Percentiles rank a stretch among this genome's conserved stretches.
These are phyloP conservation scores for Aspergillus fijiensis DNA, from an alignment of 2,329 filamentous ascomycete genomes.

Conservation along the genomic window DNA sequence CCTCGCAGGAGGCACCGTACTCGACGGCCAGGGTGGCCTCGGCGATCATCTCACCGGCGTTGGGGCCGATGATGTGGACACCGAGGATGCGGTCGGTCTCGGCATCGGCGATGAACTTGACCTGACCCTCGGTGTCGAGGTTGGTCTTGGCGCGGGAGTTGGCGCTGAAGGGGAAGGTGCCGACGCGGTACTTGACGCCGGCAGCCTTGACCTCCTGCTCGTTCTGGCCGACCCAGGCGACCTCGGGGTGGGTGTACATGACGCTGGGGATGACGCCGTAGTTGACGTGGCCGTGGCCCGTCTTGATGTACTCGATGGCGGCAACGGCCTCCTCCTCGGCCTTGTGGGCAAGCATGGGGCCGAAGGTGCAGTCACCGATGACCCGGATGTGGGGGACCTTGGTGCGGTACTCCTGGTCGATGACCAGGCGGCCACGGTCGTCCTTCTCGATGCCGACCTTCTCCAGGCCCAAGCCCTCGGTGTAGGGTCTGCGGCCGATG, in stretches of 20 bases:
- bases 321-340: slow-evolving; percentile 97
- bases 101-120: slow-evolving; percentile 95
- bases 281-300: slow-evolving; percentile 98
- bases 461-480: slow-evolving; percentile 84
- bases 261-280: slow-evolving; percentile 96
- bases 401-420: slow-evolving; percentile 98
- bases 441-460: slow-evolving; percentile 75
- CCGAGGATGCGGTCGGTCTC: slow-evolving; percentile 95
- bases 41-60: slow-evolving; percentile 98
- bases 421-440: slow-evolving; percentile 90
- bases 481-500: slow-evolving; percentile 95
- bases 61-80: slow-evolving; percentile 93
- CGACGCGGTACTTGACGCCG: slow-evolving; percentile 87
- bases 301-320: slow-evolving; percentile 94
- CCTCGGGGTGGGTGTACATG: slow-evolving; percentile 99
- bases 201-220: slow-evolving; percentile 92
- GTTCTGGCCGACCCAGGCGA: slow-evolving; percentile 97
- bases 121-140: slow-evolving; percentile 89
- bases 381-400: slow-evolving; percentile 96
- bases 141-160: slow-evolving; percentile 99
- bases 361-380: slow-evolving; percentile 94
- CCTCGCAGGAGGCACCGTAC: slow-evolving; percentile 93
- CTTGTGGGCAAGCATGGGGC: slow-evolving; percentile 99
- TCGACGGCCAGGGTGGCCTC: slow-evolving; percentile 93
- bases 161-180: slow-evolving; percentile 94